phyloP scores from a whole-genome alignment of 2,329 filamentous ascomycete genomes.

The Diaporthe aspalathi region DNA sequence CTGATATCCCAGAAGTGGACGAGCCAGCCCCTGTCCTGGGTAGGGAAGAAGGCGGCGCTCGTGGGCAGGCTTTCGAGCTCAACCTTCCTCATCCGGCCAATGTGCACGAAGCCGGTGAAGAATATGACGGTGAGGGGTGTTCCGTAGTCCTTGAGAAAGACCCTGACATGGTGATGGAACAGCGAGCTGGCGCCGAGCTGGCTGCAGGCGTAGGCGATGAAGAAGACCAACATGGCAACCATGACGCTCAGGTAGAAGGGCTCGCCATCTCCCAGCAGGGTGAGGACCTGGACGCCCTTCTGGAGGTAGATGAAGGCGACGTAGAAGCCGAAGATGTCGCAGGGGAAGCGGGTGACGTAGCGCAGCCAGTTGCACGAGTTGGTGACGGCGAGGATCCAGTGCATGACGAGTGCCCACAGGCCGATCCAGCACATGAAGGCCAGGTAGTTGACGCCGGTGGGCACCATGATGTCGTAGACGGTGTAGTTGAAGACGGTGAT shows the following conservation, averaged over 20 bases:
- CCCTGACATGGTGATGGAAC: constrained; percentile 79
- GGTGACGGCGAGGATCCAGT: constrained; percentile 84
- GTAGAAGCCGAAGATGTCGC: constrained; percentile 95
- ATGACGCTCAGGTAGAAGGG: constrained; percentile 84
- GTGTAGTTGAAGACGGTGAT: constrained; percentile 97
- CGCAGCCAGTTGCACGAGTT: constrained; percentile 91
- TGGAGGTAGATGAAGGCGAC: constrained; percentile 93
- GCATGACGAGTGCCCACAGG: constrained; percentile 86
- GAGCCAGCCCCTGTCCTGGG: constrained; percentile 78
- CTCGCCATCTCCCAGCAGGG: constrained; percentile 74
- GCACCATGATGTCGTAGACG: constrained; percentile 87
- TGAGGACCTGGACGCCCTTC: constrained; percentile 88
- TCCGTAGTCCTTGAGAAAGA: constrained; percentile 91
- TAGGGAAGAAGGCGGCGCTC: constrained; percentile 82
- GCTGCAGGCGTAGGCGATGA: constrained; percentile 79
- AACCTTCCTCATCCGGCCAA: constrained; percentile 82
- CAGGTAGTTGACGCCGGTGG: constrained; percentile 83
- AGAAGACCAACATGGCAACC: constrained; percentile 81
- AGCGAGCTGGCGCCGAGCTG: constrained; percentile 76
- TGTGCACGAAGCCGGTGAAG: constrained; percentile 89
- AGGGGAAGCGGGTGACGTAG: constrained; percentile 91
- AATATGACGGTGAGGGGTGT: constrained; percentile 86
- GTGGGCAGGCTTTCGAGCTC: constrained; percentile 79
- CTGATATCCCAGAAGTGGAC: constrained; percentile 84
- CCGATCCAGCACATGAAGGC: constrained; percentile 94